These are phyloP conservation scores for Pseudozyma hubeiensis DNA, from an alignment of 1,284 basidiomycete genomes.

Conservation along the genomic window DNA sequence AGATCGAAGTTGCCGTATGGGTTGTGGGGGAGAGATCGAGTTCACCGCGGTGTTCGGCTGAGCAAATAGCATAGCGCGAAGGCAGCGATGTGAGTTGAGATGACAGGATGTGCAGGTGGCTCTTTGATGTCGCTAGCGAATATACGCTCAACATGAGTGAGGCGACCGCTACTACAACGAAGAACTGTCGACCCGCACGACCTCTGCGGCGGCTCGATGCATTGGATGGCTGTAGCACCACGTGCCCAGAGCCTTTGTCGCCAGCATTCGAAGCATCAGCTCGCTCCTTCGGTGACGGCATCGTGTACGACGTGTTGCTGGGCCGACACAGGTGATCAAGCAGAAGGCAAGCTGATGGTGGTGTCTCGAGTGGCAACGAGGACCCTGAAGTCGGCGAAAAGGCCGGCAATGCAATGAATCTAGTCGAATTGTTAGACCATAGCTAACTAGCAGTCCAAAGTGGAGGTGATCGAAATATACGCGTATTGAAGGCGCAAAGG, in stretches of 20 bases:
- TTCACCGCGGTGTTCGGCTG: constrained; percentile 11
- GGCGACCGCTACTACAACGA: neutral
- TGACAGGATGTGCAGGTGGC: too few species aligned
- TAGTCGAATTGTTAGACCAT: constrained; percentile 8
- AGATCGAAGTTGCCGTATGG: constrained; percentile 14
- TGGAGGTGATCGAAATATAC: constrained; percentile 37
- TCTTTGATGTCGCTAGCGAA: constrained; percentile 5
- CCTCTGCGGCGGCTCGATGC: neutral
- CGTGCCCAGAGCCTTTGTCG: neutral
- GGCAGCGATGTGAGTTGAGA: constrained; percentile 20
- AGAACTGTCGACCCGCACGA: neutral
- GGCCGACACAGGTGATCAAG: neutral
- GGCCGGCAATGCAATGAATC: constrained; percentile 13
- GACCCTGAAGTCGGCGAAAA: constrained; percentile 18
- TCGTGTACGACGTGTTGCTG: neutral
- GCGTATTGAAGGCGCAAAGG: constrained; percentile 34
- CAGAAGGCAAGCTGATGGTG: neutral
- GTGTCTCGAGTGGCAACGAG: neutral
- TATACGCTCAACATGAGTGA: constrained; percentile 17
- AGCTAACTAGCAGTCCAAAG: constrained; percentile 4
- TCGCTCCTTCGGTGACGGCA: neutral
- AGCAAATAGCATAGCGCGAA: constrained; percentile 35
- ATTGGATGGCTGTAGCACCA: constrained; percentile 19
- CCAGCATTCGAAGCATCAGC: neutral
- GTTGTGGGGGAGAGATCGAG: constrained; percentile 11